phyloP scores from a whole-genome alignment of 2,329 filamentous ascomycete species.

The Aureobasidium musti region DNA sequence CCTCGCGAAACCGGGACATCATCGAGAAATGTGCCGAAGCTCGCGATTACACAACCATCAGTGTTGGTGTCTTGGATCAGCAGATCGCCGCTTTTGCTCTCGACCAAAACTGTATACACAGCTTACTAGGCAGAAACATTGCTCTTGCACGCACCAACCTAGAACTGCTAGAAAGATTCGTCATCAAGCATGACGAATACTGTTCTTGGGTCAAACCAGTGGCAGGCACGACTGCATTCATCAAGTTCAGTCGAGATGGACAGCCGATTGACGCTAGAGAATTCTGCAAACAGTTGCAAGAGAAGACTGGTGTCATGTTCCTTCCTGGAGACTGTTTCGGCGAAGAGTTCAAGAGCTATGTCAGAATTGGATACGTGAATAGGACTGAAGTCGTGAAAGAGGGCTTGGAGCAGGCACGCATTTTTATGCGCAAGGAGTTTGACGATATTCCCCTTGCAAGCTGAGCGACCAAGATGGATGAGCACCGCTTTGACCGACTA shows the following conservation, averaged over 20 bases:
- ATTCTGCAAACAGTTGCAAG: constrained; percentile 69
- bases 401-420: constrained; percentile 59
- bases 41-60: constrained; percentile 83
- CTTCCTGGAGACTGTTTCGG: constrained; percentile 75
- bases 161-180: constrained; percentile 65
- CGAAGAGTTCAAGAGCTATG: constrained; percentile 69
- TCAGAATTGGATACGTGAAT: constrained; percentile 75
- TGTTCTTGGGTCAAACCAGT: constrained; percentile 73
- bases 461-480: neutral
- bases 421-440: constrained; percentile 59
- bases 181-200: constrained; percentile 63
- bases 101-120: constrained; percentile 63
- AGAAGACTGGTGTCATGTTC: constrained; percentile 71
- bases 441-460: constrained; percentile 51
- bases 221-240: constrained; percentile 77
- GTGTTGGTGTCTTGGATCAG: constrained; percentile 81
- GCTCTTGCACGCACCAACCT: constrained; percentile 68
- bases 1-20: constrained; percentile 63
- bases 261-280: constrained; percentile 68
- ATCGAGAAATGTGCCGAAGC: constrained; percentile 65
- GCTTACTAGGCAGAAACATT: constrained; percentile 64
- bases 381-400: constrained; percentile 68
- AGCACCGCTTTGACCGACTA: neutral
- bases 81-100: constrained; percentile 75
- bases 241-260: constrained; percentile 65